Evolutionary conservation across 1,284 basidiomycete genomes (phyloP).

Genomic region (Mycena sp.): DNA sequence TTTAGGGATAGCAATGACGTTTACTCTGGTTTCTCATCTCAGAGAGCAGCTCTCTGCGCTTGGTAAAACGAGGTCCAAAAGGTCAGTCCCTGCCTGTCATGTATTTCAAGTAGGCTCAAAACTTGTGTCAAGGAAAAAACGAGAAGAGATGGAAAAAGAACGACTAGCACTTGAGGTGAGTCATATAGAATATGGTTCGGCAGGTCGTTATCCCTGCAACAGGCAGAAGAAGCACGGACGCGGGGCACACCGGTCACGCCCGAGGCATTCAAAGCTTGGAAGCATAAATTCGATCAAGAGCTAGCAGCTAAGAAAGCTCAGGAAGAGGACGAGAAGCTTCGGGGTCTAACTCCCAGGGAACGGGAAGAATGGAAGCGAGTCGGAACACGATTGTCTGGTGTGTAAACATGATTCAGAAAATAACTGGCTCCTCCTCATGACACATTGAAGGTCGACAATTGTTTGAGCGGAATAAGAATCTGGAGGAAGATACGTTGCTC

Average conservation of each 20-base stretch:
- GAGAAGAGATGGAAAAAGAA: constrained; percentile 78
- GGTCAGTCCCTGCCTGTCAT: no score
- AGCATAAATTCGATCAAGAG: constrained; percentile 79
- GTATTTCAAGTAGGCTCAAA: no score
- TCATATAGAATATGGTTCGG: neutral
- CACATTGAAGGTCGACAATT: constrained; percentile 78
- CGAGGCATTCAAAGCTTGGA: constrained; percentile 87
- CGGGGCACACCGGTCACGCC: constrained; percentile 91
- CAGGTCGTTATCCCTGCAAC: constrained; percentile 13
- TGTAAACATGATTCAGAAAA: constrained; percentile 45
- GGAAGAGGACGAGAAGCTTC: constrained; percentile 89
- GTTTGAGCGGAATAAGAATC: constrained; percentile 82
- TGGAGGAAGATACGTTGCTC: constrained; percentile 80
- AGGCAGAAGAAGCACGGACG: constrained; percentile 91
- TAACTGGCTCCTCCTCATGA: neutral
- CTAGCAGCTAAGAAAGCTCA: constrained; percentile 69
- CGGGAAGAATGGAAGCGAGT: constrained; percentile 86
- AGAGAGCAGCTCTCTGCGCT: constrained; percentile 81
- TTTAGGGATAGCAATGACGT: constrained; percentile 97
- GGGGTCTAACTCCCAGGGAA: constrained; percentile 83
- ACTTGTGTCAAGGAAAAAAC: no score
- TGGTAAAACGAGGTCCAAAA: constrained; percentile 67
- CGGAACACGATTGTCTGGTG: constrained; percentile 75
- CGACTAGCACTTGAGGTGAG: constrained; percentile 79
- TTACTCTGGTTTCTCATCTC: constrained; percentile 90